Evolutionary conservation across 208 protist genomes (phyloP).

Genomic region (Acanthamoeba triangularis): DNA sequence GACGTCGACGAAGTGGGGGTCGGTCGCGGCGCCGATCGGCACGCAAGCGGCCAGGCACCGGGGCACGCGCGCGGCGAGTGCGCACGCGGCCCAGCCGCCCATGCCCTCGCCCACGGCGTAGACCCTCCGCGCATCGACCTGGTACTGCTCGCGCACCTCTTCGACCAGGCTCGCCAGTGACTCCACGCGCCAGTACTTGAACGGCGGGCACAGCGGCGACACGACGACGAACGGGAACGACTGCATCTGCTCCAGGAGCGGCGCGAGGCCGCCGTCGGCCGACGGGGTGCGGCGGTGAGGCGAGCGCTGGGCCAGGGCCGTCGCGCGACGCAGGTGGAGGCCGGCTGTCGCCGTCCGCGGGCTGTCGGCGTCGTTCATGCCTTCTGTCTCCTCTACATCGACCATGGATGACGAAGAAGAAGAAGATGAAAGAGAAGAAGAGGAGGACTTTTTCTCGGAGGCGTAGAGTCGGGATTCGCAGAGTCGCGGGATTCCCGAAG

Average conservation of each 20-base stretch:
- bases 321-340: not conserved
- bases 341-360: slow-evolving; percentile 15
- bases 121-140: not conserved
- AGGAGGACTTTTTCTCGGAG: not conserved
- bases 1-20: slow-evolving; percentile 16
- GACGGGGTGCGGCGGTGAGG: not conserved
- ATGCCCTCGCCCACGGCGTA: slow-evolving; percentile 61
- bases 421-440: not conserved
- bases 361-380: not conserved
- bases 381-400: not conserved
- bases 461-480: not conserved
- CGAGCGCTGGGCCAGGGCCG: slow-evolving; percentile 11
- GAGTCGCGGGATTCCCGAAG: not conserved
- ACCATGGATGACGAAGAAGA: not conserved
- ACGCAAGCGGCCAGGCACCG: slow-evolving; percentile 35
- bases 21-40: slow-evolving; percentile 13
- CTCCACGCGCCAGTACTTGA: slow-evolving; percentile 57
- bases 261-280: not conserved
- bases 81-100: slow-evolving; percentile 61
- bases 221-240: slow-evolving; percentile 51
- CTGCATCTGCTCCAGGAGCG: not conserved
- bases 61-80: not conserved
- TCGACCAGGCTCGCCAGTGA: not conserved
- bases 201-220: slow-evolving; percentile 26
- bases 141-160: slow-evolving; percentile 14